Conservation (phyloP, 2,329 filamentous ascomycete species). For the Bretziella fagacearum region DNA sequence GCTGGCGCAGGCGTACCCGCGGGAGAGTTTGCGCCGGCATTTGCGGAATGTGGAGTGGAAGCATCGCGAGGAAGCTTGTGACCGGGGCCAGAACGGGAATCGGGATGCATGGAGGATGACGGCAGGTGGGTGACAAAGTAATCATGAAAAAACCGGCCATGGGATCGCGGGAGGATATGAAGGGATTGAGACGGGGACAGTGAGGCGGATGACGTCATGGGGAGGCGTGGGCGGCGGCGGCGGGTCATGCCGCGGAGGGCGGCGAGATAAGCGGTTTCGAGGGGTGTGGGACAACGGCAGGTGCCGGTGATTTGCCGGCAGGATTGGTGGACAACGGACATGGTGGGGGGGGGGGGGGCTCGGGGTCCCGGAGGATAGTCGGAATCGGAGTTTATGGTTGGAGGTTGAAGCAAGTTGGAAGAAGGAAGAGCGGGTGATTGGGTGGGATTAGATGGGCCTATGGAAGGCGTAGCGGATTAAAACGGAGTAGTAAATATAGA, state of each 20-base stretch:
- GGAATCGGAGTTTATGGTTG: not conserved
- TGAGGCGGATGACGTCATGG: conserved; percentile 12
- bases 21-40: conserved; percentile 29
- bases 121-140: conserved; percentile 96
- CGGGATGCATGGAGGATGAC: conserved; percentile 80
- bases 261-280: not conserved
- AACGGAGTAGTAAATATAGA: no score
- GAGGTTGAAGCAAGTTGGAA: not conserved
- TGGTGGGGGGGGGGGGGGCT: not conserved
- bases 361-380: not conserved
- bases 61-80: conserved; percentile 78
- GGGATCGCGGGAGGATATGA: not conserved
- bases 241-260: not conserved
- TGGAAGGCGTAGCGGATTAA: no score
- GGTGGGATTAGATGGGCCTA: not conserved
- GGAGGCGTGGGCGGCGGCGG: not conserved
- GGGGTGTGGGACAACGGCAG: not conserved
- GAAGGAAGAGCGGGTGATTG: not conserved
- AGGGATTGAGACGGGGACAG: not conserved
- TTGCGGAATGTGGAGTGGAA: conserved; percentile 58
- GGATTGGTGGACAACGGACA: not conserved
- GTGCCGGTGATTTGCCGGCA: not conserved
- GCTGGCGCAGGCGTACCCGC: conserved; percentile 38
- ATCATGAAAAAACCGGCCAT: conserved; percentile 57
- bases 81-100: conserved; percentile 54